These are phyloP conservation scores for Daldinia decipiens DNA, from an alignment of 495 filamentous ascomycete species.

Conservation along the genomic window DNA sequence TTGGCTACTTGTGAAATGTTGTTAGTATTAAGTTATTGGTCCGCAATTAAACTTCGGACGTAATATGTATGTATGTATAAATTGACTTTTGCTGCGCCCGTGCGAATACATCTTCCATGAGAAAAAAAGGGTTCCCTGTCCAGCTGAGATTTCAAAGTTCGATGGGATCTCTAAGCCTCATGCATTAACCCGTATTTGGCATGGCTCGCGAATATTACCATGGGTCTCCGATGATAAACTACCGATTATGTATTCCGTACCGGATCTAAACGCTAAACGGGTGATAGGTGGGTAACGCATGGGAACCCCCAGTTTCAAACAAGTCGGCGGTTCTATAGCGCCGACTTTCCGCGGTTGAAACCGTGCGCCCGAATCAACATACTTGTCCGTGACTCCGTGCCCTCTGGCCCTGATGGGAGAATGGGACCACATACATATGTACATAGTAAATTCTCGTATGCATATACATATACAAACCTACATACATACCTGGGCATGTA, in stretches of 20 bases:
- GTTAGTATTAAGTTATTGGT: not conserved
- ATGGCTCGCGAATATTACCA: constrained; percentile 9
- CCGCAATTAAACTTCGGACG: not conserved
- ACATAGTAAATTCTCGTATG: too few relatives aligned
- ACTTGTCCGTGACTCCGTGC: not conserved
- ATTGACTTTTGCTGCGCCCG: constrained; percentile 29
- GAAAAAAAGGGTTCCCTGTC: constrained; percentile 23
- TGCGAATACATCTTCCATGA: not conserved
- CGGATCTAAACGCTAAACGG: not conserved
- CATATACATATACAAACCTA: too few relatives aligned
- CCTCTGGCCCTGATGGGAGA: too few relatives aligned
- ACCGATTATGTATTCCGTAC: constrained; percentile 13
- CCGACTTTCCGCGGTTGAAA: constrained; percentile 26
- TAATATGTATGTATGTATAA: too few relatives aligned
- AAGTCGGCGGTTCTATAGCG: constrained; percentile 14
- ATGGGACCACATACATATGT: too few relatives aligned
- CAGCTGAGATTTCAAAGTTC: constrained; percentile 31
- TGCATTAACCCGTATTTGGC: constrained; percentile 13
- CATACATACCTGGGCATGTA: too few relatives aligned
- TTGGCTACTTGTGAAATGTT: not conserved
- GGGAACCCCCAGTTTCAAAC: constrained; percentile 2
- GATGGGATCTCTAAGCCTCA: constrained; percentile 36
- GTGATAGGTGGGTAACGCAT: not conserved
- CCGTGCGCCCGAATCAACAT: too few relatives aligned
- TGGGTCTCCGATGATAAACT: constrained; percentile 18